Evolutionary conservation across 2,329 filamentous ascomycete genomes (phyloP).

Genomic region (Clonostachys chloroleuca): DNA sequence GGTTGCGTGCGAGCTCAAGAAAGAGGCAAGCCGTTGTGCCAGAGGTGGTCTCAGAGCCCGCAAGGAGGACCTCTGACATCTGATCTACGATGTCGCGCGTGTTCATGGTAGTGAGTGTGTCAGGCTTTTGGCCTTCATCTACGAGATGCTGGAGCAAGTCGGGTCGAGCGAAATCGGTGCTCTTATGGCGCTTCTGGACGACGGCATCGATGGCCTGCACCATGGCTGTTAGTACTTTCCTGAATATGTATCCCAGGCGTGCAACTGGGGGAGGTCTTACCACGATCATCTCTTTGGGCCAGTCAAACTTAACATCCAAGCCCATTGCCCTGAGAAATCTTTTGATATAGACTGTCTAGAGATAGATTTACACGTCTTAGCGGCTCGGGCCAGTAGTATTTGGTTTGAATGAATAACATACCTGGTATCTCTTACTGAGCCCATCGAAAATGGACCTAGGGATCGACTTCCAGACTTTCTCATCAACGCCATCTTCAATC

Average conservation of each 20-base stretch:
- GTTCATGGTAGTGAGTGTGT: background rate
- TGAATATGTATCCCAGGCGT: background rate
- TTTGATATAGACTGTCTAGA: background rate
- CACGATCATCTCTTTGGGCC: background rate
- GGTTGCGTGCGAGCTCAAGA: background rate
- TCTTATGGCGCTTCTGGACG: background rate
- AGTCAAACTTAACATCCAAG: background rate
- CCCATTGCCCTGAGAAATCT: background rate
- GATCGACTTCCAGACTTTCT: background rate
- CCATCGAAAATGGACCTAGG: background rate
- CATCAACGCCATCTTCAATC: background rate
- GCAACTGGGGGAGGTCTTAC: background rate
- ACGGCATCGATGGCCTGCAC: background rate
- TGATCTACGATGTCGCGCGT: background rate
- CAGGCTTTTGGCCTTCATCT: background rate
- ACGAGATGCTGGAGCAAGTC: background rate
- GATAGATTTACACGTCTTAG: background rate
- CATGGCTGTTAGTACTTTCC: background rate
- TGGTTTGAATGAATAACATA: background rate
- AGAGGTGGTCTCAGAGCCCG: background rate
- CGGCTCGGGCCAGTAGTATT: background rate
- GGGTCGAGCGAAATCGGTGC: background rate
- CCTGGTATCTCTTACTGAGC: background rate
- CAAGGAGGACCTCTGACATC: background rate
- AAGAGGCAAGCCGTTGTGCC: background rate